Conservation (phyloP, 1,139 yeast genomes). For the Geotrichum klebahnii region DNA sequence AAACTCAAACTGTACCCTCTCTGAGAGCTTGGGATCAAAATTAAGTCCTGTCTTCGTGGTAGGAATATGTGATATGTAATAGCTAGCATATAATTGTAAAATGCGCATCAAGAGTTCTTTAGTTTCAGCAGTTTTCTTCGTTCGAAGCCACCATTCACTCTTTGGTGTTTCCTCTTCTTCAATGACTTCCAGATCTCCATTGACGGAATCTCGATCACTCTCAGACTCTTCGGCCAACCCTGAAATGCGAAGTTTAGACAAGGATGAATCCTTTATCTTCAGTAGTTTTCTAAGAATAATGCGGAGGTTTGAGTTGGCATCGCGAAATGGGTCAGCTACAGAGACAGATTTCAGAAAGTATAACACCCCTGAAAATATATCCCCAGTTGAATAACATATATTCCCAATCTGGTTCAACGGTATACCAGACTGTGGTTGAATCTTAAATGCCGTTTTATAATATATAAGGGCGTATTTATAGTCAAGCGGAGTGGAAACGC, state of each 20-base stretch:
- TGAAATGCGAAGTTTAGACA: neutral
- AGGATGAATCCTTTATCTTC: constrained; percentile 1
- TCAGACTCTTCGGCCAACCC: neutral
- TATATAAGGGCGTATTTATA: constrained; percentile 26
- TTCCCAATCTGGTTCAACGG: constrained; percentile 21
- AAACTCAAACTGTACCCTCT: constrained; percentile 12
- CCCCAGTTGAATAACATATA: constrained; percentile 12
- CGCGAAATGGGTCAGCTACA: constrained; percentile 19
- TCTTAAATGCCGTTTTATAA: constrained; percentile 24
- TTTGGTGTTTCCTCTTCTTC: constrained; percentile 6
- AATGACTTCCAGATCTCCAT: neutral
- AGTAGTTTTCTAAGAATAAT: constrained; percentile 16
- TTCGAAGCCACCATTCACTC: neutral
- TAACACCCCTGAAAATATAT: constrained; percentile 22
- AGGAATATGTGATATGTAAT: constrained; percentile 7
- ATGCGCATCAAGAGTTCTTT: constrained; percentile 14
- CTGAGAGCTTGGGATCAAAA: neutral
- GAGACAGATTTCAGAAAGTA: constrained; percentile 19
- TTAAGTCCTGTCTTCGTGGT: neutral
- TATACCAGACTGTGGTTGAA: constrained; percentile 20
- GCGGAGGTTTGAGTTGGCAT: constrained; percentile 14
- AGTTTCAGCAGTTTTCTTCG: neutral
- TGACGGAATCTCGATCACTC: neutral
- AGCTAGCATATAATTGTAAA: constrained; percentile 13
- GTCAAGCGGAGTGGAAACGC: constrained; percentile 3